A percentile compares a stretch with the other conserved stretches of the same genome.
Evolutionary conservation across 2,329 filamentous ascomycete species (phyloP).

Genomic region (Hypoxylon sp.): DNA sequence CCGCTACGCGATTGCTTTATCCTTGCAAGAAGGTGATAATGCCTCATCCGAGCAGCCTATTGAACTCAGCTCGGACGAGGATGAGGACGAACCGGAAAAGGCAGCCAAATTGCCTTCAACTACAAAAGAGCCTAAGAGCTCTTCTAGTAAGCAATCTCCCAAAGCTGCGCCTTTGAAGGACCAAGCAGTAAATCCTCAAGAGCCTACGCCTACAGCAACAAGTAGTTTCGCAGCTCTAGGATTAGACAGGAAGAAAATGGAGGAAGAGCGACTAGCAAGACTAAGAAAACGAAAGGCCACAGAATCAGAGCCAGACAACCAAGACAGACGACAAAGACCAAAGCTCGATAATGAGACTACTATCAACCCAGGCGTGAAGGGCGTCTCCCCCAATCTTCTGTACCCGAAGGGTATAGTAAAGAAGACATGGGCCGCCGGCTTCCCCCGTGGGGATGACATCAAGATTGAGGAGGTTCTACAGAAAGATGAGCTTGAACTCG

Average conservation of each 20-base stretch:
- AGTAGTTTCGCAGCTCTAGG: slow-evolving; percentile 59
- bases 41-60: slow-evolving; percentile 46
- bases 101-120: slow-evolving; percentile 45
- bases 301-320: slow-evolving; percentile 40
- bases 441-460: slow-evolving; percentile 79
- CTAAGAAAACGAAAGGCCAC: slow-evolving; percentile 71
- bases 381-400: slow-evolving; percentile 51
- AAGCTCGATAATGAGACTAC: slow-evolving; percentile 35
- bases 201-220: slow-evolving; percentile 28
- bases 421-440: slow-evolving; percentile 82
- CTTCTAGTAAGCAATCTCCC: slow-evolving; percentile 1
- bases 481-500: slow-evolving; percentile 78
- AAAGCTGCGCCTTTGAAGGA: slow-evolving; percentile 3
- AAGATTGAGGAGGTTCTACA: slow-evolving; percentile 91
- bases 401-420: slow-evolving; percentile 78
- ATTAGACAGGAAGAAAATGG: slow-evolving; percentile 86
- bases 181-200: slow-evolving; percentile 7
- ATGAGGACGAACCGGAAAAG: slow-evolving; percentile 52
- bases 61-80: slow-evolving; percentile 55
- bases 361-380: background rate
- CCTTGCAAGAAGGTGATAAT: slow-evolving; percentile 58
- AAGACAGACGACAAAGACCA: slow-evolving; percentile 39
- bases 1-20: slow-evolving; percentile 73
- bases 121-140: slow-evolving; percentile 38
- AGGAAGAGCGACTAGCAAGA: slow-evolving; percentile 83